Percentiles rank a stretch among this genome's conserved stretches.
Conservation (phyloP, 352 stramenopile genomes). For the Phytophthora cryptogea region DNA sequence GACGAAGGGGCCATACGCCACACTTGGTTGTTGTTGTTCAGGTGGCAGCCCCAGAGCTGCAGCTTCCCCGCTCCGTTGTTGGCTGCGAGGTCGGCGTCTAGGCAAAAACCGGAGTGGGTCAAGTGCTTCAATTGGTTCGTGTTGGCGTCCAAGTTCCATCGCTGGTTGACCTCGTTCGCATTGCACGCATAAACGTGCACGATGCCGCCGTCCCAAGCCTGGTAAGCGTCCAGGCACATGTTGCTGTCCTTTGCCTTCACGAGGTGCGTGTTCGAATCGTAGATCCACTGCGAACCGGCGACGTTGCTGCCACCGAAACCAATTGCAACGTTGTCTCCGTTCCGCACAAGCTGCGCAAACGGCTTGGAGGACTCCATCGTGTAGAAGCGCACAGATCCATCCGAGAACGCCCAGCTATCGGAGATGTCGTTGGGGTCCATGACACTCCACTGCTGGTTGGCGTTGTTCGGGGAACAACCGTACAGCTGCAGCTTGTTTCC, state of each 20-base stretch:
- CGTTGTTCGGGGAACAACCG: conserved; percentile 53
- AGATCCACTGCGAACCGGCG: conserved; percentile 42
- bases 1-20: conserved; percentile 40
- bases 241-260: conserved; percentile 49
- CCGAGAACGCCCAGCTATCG: conserved; percentile 23
- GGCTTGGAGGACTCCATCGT: conserved; percentile 45
- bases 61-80: conserved; percentile 37
- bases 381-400: conserved; percentile 43
- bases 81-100: conserved; percentile 51
- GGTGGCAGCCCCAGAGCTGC: conserved; percentile 54
- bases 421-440: conserved; percentile 13
- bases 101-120: conserved; percentile 57
- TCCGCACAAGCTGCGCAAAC: conserved; percentile 46
- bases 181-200: conserved; percentile 51
- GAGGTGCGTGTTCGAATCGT: conserved; percentile 43
- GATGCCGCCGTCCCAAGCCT: conserved; percentile 51
- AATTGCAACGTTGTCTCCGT: conserved; percentile 33
- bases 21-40: conserved; percentile 68
- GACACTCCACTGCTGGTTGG: conserved; percentile 58
- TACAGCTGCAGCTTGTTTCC: conserved; percentile 68
- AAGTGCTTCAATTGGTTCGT: conserved; percentile 53
- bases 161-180: conserved; percentile 47
- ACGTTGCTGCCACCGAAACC: conserved; percentile 34
- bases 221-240: conserved; percentile 66
- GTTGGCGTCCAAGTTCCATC: conserved; percentile 38